Evolutionary conservation across 805 yeast species (phyloP), one percentile per base, ranked within the genome.

Genomic region (Saccharomyces jurei): DNA sequence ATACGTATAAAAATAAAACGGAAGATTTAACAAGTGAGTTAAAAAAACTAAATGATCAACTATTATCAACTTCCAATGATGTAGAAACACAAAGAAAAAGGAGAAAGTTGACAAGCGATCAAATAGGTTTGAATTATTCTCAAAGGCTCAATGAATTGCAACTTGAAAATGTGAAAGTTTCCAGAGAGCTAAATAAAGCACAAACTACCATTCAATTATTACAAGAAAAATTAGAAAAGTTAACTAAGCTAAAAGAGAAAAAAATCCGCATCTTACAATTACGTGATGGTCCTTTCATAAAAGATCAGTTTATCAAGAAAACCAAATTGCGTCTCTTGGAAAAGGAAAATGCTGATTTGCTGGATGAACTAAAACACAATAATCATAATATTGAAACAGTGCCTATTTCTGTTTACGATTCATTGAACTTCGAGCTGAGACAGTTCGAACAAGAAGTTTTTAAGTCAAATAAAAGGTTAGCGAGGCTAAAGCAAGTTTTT

Each of bases 371-470:
- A 27, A 52, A 68, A 11, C 51, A 62, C 4, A 46, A 54, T 2
- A 46, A 54, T 21, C 57, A 61, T 2, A 6, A 28, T 8, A 32
- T 49, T 4, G 57, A 60, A 14, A 57, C 49, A 8, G 71, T 87
- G 0, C 95, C 94, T 0, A 75, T 71, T 58, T 72, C 87, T 0
- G 79, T 86, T 0, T 82, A 86, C 58, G 87, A 86, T 25, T 70
- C 90, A 22, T 71, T 83, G 31, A 78, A 78, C 51, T 63, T 77
- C 44, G 91, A 87, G 54, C 74, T 78, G 53, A 68, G 73, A 30
- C 70, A 72, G 28, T 63, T 80, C 9, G 81, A 82, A 57, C 60
- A 64, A 2, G 80, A 79, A 53, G 70, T 82, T 2, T 75, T 74
- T 31, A 77, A 76, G 49, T 64, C 79, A 8, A 74, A 74, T 50